These are phyloP conservation scores for Tuber calosporum DNA, from an alignment of 495 filamentous ascomycete genomes.

Conservation along the genomic window DNA sequence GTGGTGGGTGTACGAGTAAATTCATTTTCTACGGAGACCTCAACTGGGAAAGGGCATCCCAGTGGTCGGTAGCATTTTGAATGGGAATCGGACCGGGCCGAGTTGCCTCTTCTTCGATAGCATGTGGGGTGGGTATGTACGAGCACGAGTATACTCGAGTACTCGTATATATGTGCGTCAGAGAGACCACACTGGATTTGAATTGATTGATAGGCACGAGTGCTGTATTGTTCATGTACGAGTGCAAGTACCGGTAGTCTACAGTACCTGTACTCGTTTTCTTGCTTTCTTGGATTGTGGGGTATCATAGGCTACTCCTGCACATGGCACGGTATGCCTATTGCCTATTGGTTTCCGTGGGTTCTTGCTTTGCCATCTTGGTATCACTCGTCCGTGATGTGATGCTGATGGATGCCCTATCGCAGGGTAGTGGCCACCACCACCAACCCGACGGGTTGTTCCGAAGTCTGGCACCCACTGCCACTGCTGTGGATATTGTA, in stretches of 20 bases:
- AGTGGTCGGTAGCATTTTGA: not conserved
- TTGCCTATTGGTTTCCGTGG: not conserved
- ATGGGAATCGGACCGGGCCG: not conserved
- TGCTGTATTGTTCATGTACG: no score
- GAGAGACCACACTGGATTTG: not conserved
- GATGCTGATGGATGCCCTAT: not conserved
- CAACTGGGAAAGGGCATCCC: not conserved
- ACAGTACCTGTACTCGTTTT: not conserved
- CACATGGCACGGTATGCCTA: not conserved
- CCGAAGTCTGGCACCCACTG: no score
- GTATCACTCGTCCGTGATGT: not conserved
- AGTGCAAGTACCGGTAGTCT: no score
- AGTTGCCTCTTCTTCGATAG: not conserved
- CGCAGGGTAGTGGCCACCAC: not conserved
- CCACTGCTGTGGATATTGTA: not conserved
- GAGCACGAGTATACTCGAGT: no score
- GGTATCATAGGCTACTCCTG: not conserved
- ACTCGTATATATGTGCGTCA: no score
- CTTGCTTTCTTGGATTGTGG: not conserved
- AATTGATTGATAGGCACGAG: no score
- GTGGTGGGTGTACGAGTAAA: not conserved
- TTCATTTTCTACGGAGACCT: not conserved
- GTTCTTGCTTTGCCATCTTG: not conserved
- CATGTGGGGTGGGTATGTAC: not conserved
- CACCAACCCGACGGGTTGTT: not conserved